Base-by-base conservation (phyloP, 192 early-diverging fungal species). In the Coemansia sp. region DNA sequence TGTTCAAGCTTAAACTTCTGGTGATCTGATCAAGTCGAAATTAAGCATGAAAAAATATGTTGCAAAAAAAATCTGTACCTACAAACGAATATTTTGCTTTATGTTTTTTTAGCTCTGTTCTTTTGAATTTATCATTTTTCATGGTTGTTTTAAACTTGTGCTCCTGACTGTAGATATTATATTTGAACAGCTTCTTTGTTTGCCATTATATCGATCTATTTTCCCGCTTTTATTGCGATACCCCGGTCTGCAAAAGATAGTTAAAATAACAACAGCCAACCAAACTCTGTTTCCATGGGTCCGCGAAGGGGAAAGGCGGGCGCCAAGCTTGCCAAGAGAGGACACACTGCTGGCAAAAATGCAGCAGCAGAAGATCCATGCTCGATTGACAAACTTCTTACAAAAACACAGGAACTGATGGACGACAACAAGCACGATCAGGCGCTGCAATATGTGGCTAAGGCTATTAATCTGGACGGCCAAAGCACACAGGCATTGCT, bases 381-480 rank as follows among this genome's bases (percentile, higher is more conserved):
- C 40, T 86, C 85, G 4, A 77, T 89, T n/a, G 73, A 74, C 31
- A 83, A 89, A 79, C 78, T 91, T 16, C 63, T 91, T 21, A 58
- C 73, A 40, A 85, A 86, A 61, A 84, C 87, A 37, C 84, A 87
- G 59, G 83, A 83, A 51, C 81, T 86, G 12, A 88, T 91, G 66
- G 94, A 96, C 74, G 77, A 85, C 40, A 89, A 90, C 79, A 86
- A 92, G 39, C 92, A 90, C 60, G 82, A 87, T 13, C 71, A 86
- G 25, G 94, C 94, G 0, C 77, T 85, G 30, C 72, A 90, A 40
- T 91, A 91, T 63, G 88, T 87, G 35, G 80, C 83, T 53, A 77
- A 87, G 43, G 93, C 91, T 2, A 67, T 92, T 26, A 82, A 86
- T 37, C 58, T 87, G 48, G 84, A 92, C 40, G 84, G 85, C 1